phyloP scores from a whole-genome alignment of 768 basidiomycete genomes.

The Mrakia hoshinonis region DNA sequence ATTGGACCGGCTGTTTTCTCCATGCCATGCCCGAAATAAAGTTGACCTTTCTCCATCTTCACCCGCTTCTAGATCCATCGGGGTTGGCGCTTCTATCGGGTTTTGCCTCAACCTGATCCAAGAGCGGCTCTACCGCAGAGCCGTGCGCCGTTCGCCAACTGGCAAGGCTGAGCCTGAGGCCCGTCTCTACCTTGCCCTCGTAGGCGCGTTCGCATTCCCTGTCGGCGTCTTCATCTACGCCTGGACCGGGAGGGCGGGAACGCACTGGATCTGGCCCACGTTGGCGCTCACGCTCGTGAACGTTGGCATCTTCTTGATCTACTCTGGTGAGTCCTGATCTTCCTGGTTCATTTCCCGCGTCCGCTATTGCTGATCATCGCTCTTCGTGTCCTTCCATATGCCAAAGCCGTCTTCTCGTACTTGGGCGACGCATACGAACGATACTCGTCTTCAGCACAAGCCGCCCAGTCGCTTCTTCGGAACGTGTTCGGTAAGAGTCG shows the following conservation, averaged over 20 bases:
- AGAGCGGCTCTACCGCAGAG: conserved; percentile 33
- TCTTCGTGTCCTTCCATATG: background rate
- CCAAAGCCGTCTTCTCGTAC: background rate
- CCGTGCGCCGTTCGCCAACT: conserved; percentile 29
- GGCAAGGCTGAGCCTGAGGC: conserved; percentile 38
- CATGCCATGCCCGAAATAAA: background rate
- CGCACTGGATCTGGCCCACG: conserved; percentile 34
- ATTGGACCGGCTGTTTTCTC: background rate
- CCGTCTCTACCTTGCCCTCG: conserved; percentile 34
- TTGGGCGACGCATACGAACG: conserved; percentile 38
- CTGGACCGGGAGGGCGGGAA: conserved; percentile 33
- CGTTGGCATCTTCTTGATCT: conserved; percentile 37
- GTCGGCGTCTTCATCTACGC: conserved; percentile 7
- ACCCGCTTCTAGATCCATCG: conserved; percentile 29
- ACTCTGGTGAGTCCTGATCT: no score
- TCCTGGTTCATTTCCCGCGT: no score
- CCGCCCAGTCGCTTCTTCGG: conserved; percentile 25
- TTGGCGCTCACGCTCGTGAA: conserved; percentile 33
- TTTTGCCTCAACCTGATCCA: conserved; percentile 34
- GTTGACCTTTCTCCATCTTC: background rate
- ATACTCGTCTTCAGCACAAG: conserved; percentile 38
- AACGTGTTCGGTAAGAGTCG: no score
- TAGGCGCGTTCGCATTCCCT: conserved; percentile 22
- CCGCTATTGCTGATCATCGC: background rate
- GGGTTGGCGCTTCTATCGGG: conserved; percentile 35